phyloP scores from a whole-genome alignment of 345 rosid species.

The Lumnitzera racemosa region DNA sequence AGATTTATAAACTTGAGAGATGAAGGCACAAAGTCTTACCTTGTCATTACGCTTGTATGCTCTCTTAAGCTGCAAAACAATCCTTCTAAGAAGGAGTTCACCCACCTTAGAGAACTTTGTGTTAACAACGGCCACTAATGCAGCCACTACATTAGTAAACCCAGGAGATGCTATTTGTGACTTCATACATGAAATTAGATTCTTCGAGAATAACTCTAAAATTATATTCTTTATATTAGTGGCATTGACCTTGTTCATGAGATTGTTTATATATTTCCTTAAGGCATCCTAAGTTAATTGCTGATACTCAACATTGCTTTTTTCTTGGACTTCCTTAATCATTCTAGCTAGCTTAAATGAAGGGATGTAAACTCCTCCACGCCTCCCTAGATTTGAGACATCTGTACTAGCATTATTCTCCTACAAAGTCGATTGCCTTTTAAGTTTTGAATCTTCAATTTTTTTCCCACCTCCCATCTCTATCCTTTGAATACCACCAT shows the following conservation, averaged over 20 bases:
- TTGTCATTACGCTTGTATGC: slow-evolving; percentile 93
- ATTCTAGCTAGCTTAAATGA: slow-evolving; percentile 83
- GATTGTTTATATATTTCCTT: slow-evolving; percentile 85
- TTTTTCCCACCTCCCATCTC: slow-evolving; percentile 23
- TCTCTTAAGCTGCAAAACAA: slow-evolving; percentile 89
- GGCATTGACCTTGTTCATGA: slow-evolving; percentile 85
- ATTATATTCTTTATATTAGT: slow-evolving; percentile 82
- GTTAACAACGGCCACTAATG: slow-evolving; percentile 77
- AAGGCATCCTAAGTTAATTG: slow-evolving; percentile 95
- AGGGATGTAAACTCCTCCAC: slow-evolving; percentile 87
- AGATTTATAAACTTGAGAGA: neutral
- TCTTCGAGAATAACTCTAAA: slow-evolving; percentile 81
- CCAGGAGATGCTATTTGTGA: slow-evolving; percentile 97
- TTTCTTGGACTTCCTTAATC: slow-evolving; percentile 87
- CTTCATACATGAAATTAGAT: slow-evolving; percentile 84
- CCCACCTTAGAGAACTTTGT: slow-evolving; percentile 91
- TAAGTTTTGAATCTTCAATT: slow-evolving; percentile 23
- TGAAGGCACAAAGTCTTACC: slow-evolving; percentile 25
- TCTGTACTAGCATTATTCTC: slow-evolving; percentile 33
- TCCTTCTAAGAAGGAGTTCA: slow-evolving; percentile 69
- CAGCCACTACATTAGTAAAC: slow-evolving; percentile 86
- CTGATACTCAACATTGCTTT: slow-evolving; percentile 76
- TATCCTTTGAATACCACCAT: slow-evolving; percentile 7
- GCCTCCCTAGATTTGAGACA: slow-evolving; percentile 36
- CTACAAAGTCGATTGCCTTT: slow-evolving; percentile 9